phyloP scores from a whole-genome alignment of 176 grass and related monocot species.

The Ampelocalamus luodianensis region DNA sequence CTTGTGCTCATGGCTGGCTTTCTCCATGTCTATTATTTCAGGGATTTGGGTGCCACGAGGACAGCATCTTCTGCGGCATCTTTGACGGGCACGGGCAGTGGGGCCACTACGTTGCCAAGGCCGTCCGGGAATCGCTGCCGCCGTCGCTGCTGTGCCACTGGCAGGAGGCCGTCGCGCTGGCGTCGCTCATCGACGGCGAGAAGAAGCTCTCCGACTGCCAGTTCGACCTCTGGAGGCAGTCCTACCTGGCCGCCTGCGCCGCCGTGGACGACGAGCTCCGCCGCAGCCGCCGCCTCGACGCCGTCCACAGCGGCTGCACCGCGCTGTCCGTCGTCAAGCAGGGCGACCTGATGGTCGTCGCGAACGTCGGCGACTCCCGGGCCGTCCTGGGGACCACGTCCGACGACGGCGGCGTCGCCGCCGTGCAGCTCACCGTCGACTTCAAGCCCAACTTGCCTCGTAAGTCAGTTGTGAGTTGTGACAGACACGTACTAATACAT shows the following conservation, averaged over 20 bases:
- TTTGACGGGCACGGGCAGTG: conserved; percentile 94
- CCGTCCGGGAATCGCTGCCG: conserved; percentile 69
- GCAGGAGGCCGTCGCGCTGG: conserved; percentile 73
- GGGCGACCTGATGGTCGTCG: conserved; percentile 71
- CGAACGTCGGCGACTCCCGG: conserved; percentile 93
- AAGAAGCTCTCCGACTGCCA: conserved; percentile 54
- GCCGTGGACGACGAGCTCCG: conserved; percentile 79
- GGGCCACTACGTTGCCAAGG: conserved; percentile 95
- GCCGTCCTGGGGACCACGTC: conserved; percentile 68
- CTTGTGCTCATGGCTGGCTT: neutral
- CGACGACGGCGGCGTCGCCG: conserved; percentile 51
- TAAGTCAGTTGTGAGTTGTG: conserved; percentile 52
- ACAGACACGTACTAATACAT: neutral
- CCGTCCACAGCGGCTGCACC: conserved; percentile 76
- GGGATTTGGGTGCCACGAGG: conserved; percentile 86
- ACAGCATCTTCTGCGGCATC: conserved; percentile 77
- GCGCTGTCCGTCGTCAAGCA: conserved; percentile 82
- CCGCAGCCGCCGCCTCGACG: conserved; percentile 57
- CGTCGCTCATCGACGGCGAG: conserved; percentile 63
- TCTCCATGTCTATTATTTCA: conserved; percentile 1
- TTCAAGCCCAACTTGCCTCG: conserved; percentile 90
- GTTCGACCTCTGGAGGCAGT: conserved; percentile 74
- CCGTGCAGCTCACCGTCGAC: conserved; percentile 87
- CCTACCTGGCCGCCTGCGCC: conserved; percentile 56
- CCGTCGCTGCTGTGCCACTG: conserved; percentile 73